These are phyloP conservation scores for Solanum dulcamara DNA, from an alignment of 257 asterid genomes.

Conservation along the genomic window DNA sequence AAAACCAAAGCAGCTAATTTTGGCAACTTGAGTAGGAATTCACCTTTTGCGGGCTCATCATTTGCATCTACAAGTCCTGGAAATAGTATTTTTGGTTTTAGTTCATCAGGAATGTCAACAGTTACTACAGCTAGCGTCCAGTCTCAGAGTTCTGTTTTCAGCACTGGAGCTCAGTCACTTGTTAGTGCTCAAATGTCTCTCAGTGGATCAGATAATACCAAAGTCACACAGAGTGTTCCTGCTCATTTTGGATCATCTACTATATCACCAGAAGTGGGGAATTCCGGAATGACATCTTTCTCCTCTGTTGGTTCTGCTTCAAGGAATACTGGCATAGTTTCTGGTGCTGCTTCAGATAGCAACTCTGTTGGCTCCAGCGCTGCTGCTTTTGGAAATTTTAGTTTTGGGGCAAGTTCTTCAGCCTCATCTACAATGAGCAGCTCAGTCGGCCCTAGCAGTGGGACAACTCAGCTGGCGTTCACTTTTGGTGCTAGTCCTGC, in stretches of 20 bases:
- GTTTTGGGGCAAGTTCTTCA: neutral
- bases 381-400: neutral
- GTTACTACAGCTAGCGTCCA: neutral
- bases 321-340: neutral
- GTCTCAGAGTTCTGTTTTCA: constrained; percentile 27
- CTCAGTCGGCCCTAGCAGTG: neutral
- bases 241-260: constrained; percentile 14
- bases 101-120: constrained; percentile 14
- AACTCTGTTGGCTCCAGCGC: neutral
- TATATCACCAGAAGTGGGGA: constrained; percentile 17
- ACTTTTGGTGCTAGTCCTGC: constrained; percentile 28
- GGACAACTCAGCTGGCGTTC: neutral
- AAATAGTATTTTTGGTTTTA: constrained; percentile 20
- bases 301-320: neutral
- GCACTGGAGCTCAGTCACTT: constrained; percentile 21
- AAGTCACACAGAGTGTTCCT: constrained; percentile 12
- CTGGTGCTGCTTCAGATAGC: constrained; percentile 1
- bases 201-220: constrained; percentile 3
- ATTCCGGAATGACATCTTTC: neutral
- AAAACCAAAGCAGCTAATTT: constrained; percentile 11
- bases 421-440: neutral
- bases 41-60: constrained; percentile 15
- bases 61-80: constrained; percentile 10
- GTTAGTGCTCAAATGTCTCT: constrained; percentile 11
- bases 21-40: constrained; percentile 14